Evolutionary conservation across 163 green algal genomes (phyloP).

Genomic region (Dunaliella salina): DNA sequence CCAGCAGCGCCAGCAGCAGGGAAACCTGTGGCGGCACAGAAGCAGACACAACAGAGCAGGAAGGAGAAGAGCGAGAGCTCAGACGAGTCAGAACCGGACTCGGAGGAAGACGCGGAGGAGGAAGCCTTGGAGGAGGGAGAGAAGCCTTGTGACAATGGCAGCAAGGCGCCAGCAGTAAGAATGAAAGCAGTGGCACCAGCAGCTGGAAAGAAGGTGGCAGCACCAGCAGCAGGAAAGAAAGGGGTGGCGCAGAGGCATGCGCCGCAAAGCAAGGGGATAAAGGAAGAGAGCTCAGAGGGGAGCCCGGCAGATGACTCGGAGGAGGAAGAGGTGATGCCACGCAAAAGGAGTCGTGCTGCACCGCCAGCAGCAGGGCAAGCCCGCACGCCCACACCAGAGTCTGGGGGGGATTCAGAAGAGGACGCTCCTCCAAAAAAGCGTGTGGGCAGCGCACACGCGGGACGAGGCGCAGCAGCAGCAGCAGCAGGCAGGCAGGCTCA

Average conservation of each 20-base stretch:
- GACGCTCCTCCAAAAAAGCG: not conserved
- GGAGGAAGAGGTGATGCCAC: not conserved
- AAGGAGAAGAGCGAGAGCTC: not conserved
- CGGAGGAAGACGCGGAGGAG: not conserved
- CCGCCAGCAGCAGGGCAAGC: no score
- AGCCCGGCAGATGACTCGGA: not conserved
- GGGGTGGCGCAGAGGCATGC: not conserved
- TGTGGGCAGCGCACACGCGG: no score
- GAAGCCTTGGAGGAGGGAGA: not conserved
- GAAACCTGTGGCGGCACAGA: not conserved
- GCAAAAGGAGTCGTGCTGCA: no score
- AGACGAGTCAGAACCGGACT: not conserved
- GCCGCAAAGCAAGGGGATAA: not conserved
- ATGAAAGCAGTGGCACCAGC: no score
- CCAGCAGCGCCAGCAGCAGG: not conserved
- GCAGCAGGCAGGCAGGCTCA: no score
- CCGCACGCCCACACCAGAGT: not conserved
- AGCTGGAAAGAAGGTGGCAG: not conserved
- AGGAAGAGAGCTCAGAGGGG: not conserved
- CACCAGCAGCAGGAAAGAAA: no score
- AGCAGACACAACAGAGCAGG: not conserved
- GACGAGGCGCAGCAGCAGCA: not conserved
- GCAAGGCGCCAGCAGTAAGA: not conserved
- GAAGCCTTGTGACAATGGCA: no score
- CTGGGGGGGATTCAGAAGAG: no score